Evolutionary conservation across 371 early-diverging fungal genomes (phyloP).

Genomic region (Mucor mucedo): DNA sequence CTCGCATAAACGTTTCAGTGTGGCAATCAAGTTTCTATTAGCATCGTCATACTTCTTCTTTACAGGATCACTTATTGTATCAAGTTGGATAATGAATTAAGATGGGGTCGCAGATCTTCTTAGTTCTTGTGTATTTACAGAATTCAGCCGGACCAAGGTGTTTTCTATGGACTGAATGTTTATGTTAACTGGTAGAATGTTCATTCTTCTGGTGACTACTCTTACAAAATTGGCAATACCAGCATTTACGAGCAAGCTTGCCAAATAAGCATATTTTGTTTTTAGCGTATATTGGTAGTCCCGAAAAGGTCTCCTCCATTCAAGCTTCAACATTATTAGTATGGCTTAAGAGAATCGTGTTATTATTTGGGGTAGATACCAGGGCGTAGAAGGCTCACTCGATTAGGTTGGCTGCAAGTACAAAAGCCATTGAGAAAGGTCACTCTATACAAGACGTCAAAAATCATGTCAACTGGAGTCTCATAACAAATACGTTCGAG

Average conservation of each 20-base stretch:
- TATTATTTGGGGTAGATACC: slow-evolving; percentile 10
- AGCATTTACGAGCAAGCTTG: not conserved
- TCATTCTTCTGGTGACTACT: too few relatives aligned
- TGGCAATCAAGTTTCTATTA: too few relatives aligned
- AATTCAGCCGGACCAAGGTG: too few relatives aligned
- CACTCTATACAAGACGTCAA: slow-evolving; percentile 1
- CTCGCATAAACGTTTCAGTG: too few relatives aligned
- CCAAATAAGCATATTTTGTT: slow-evolving; percentile 3
- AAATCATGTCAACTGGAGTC: slow-evolving; percentile 17
- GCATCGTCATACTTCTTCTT: too few relatives aligned
- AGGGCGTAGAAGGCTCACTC: not conserved
- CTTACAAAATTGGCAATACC: too few relatives aligned
- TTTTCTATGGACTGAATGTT: too few relatives aligned
- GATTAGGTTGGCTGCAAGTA: slow-evolving; percentile 8
- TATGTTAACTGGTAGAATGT: too few relatives aligned
- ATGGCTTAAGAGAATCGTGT: slow-evolving; percentile 3
- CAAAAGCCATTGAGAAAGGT: slow-evolving; percentile 13
- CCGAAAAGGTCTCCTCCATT: not conserved
- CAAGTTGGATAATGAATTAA: too few relatives aligned
- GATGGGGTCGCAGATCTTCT: too few relatives aligned
- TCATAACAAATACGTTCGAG: slow-evolving; percentile 9
- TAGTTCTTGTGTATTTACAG: too few relatives aligned
- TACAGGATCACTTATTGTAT: too few relatives aligned
- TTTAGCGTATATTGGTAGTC: not conserved
- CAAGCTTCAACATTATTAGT: not conserved